These are phyloP conservation scores for Furcasterigmium furcatum DNA, from an alignment of 2,329 filamentous ascomycete genomes.

Conservation along the genomic window DNA sequence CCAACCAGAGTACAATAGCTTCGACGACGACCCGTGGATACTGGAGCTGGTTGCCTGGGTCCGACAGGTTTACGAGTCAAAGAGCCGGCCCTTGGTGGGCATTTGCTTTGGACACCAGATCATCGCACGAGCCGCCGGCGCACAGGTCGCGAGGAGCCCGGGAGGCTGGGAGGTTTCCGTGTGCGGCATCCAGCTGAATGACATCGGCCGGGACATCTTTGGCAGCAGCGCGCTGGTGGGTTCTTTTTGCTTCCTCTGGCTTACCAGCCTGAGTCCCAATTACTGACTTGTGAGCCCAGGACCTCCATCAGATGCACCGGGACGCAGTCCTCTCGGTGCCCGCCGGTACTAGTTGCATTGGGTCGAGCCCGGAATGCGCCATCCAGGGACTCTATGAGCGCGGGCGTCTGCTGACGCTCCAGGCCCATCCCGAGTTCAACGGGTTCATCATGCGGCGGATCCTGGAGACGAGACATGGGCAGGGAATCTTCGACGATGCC, in stretches of 20 bases:
- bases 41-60: slow-evolving; percentile 3
- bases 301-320: slow-evolving; percentile 41
- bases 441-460: slow-evolving; percentile 30
- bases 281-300: neutral
- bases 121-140: slow-evolving; percentile 32
- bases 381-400: slow-evolving; percentile 34
- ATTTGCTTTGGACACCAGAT: slow-evolving; percentile 38
- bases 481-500: too few relatives aligned
- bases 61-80: neutral
- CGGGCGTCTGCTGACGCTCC: slow-evolving; percentile 32
- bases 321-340: slow-evolving; percentile 39
- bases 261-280: too few relatives aligned
- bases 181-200: slow-evolving; percentile 32
- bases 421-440: slow-evolving; percentile 44
- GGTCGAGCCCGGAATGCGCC: slow-evolving; percentile 35
- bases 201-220: slow-evolving; percentile 35
- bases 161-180: slow-evolving; percentile 43
- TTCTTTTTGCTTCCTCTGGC: too few relatives aligned
- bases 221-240: slow-evolving; percentile 24
- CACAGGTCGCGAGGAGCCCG: slow-evolving; percentile 30
- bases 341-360: slow-evolving; percentile 31
- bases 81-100: neutral
- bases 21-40: slow-evolving; percentile 20
- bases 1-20: neutral
- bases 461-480: too few relatives aligned